Conservation (phyloP, 148 eudicot species). For the Silene latifolia region DNA sequence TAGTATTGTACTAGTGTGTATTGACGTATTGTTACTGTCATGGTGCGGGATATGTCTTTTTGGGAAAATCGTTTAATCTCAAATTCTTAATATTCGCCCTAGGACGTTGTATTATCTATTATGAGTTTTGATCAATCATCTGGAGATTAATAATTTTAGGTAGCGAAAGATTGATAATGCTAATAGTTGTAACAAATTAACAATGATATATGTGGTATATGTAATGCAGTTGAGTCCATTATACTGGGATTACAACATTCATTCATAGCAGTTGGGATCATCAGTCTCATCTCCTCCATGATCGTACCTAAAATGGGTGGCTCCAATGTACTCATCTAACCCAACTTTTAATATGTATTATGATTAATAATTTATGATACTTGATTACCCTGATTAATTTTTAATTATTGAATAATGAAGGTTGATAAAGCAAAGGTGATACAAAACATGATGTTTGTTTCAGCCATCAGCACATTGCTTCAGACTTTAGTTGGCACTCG, state of each 20-base stretch:
- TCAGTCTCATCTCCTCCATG: conserved; percentile 46
- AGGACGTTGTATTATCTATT: too few species aligned
- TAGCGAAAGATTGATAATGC: too few species aligned
- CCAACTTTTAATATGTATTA: conserved; percentile 2
- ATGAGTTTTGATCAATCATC: too few species aligned
- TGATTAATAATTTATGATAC: neutral
- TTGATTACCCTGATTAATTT: too few species aligned
- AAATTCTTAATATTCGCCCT: too few species aligned
- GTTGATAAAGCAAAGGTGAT: conserved; percentile 73
- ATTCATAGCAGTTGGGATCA: conserved; percentile 52
- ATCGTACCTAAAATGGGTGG: conserved; percentile 86
- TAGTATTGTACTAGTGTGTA: too few species aligned
- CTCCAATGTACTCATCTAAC: conserved; percentile 34
- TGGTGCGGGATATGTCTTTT: too few species aligned
- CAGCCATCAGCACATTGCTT: conserved; percentile 61
- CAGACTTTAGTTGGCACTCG: conserved; percentile 79
- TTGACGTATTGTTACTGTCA: too few species aligned
- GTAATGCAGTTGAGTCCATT: conserved; percentile 52
- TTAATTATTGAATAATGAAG: neutral
- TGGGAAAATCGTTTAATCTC: too few species aligned
- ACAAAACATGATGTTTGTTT: conserved; percentile 62
- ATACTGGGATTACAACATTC: conserved; percentile 75
- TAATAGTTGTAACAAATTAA: too few species aligned
- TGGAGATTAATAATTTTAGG: too few species aligned
- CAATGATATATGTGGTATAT: neutral